These are phyloP conservation scores for Boletus reticulatus DNA, from an alignment of 768 basidiomycete species.

Conservation along the genomic window DNA sequence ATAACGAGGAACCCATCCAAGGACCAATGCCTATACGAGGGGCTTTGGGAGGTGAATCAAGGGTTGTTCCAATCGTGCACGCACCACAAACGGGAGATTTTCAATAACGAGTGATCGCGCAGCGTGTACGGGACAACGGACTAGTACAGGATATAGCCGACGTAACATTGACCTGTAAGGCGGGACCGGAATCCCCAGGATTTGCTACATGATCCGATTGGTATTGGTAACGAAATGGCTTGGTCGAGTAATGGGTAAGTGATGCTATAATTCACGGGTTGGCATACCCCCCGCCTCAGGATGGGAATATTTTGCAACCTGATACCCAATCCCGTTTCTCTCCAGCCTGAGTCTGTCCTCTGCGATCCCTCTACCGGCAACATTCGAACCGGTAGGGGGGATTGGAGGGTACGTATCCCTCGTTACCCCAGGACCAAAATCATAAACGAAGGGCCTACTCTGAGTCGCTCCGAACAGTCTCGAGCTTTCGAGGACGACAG, in stretches of 20 bases:
- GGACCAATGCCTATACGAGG: constrained; percentile 26
- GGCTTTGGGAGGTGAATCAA: constrained; percentile 22
- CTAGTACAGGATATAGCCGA: not conserved
- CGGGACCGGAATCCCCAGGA: not conserved
- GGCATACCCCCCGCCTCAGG: constrained; percentile 9
- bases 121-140: not conserved
- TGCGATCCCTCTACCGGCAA: constrained; percentile 7
- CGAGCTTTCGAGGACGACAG: constrained; percentile 69
- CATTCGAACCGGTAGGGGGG: constrained; percentile 20
- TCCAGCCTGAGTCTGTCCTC: constrained; percentile 30
- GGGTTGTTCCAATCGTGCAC: constrained; percentile 26
- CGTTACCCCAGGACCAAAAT: constrained; percentile 68
- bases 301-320: constrained; percentile 49
- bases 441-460: constrained; percentile 72
- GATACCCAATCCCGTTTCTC: constrained; percentile 44
- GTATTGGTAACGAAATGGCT: too few species aligned
- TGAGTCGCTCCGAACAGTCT: constrained; percentile 79
- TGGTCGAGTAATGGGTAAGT: not conserved
- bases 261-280: not conserved
- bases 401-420: constrained; percentile 53
- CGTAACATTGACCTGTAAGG: not conserved
- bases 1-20: constrained; percentile 3
- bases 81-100: constrained; percentile 3
- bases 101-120: not conserved
- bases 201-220: not conserved